Evolutionary conservation across 129 eudicot species (phyloP), one percentile per base, ranked within the genome.

Genomic region (Smallanthus sonchifolius): DNA sequence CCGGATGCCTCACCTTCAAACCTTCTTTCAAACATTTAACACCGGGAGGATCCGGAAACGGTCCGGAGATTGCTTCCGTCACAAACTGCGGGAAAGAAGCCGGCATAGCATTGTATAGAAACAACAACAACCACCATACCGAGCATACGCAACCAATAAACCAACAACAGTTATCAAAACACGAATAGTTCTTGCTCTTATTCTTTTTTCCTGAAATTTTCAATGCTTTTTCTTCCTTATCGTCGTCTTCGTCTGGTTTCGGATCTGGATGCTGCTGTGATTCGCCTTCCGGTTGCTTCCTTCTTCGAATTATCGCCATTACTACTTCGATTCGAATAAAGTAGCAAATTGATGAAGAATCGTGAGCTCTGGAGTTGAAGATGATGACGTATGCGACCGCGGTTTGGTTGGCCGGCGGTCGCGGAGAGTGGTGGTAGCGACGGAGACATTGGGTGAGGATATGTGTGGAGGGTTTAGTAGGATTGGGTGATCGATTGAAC

Each of bases 31-130:
- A 54, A 72, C 90, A 72, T 64, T 91, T 94, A n/a, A 91, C 82
- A 2, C 99, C 99, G 0, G 99, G 99, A 67, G 99, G 99, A 76
- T 94, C 99, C 42, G 94, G 96, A 78, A 83, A 54, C 19, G 97
- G 97, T 54, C 99, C 99, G 0, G 92, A 88, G 2, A 94, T 88
- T n/a, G 86, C 96, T 78, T 94, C 97, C 39, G 94, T 94, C 0
- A 94, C 97, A 55, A 88, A 94, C 74, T 94, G 99, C 10, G 96
- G 99, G 11, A 94, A 83, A 10, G 90, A 86, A 17, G 96, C 86
- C 32, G 97, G 99, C 97, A 94, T 86, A 62, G 92, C 92, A 40
- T 91, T 87, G 84, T 86, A 94, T 19, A 82, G 14, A 65, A 94
- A 94, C 69, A 94, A 38, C 19, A 94, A 43, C 1, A 81, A n/a